Percentiles rank a stretch among this genome's conserved stretches.
phyloP scores from a whole-genome alignment of 2,329 filamentous ascomycete genomes.

The Trichoderma breve region DNA sequence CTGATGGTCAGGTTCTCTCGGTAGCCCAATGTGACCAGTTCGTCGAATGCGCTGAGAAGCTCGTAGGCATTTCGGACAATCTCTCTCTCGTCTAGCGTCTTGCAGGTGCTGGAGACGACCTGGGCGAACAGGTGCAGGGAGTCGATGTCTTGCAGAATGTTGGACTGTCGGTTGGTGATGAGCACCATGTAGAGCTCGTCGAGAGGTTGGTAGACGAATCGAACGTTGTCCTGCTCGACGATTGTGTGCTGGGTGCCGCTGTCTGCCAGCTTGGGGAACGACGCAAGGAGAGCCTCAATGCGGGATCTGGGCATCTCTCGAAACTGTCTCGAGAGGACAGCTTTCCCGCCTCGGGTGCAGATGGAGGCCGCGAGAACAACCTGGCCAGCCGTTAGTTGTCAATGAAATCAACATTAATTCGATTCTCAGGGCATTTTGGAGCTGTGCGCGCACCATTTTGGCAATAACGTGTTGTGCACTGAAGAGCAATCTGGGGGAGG shows the following conservation, averaged over 20 bases:
- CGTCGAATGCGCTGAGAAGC: conserved; percentile 92
- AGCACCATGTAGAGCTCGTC: conserved; percentile 99
- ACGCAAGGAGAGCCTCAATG: conserved; percentile 93
- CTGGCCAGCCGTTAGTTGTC: conserved; percentile 47
- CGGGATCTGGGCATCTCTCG: conserved; percentile 95
- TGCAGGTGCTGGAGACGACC: conserved; percentile 95
- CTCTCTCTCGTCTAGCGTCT: conserved; percentile 91
- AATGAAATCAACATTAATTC: not conserved
- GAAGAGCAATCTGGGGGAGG: not conserved
- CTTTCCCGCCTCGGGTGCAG: conserved; percentile 96
- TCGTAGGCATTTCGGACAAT: conserved; percentile 95
- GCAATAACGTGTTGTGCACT: conserved; percentile 24
- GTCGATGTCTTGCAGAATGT: conserved; percentile 98
- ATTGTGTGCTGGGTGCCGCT: conserved; percentile 96
- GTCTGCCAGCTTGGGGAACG: conserved; percentile 96
- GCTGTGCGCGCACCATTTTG: conserved; percentile 40
- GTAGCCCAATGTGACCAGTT: conserved; percentile 93
- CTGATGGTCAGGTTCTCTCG: conserved; percentile 92
- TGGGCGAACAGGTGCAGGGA: conserved; percentile 97
- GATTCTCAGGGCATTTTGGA: conserved; percentile 40
- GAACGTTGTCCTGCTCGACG: conserved; percentile 98
- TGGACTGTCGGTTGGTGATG: conserved; percentile 98
- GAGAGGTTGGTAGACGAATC: conserved; percentile 97
- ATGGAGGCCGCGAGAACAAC: conserved; percentile 98
- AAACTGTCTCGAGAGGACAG: conserved; percentile 96